Evolutionary conservation across 495 filamentous ascomycete species (phyloP).

Genomic region (Staphylotrichum tortipilum): DNA sequence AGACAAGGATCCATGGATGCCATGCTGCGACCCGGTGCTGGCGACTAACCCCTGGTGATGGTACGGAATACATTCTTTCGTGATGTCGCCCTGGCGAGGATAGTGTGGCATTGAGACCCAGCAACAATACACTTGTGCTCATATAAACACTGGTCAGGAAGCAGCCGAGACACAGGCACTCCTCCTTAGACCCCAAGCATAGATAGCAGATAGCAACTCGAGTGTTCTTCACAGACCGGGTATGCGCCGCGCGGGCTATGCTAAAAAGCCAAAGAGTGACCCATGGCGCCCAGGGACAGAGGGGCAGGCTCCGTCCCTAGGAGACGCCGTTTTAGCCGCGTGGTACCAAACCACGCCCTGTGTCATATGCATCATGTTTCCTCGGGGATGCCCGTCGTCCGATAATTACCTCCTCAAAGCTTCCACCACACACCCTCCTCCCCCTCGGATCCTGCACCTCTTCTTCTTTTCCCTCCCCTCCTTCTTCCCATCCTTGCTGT

Average conservation of each 20-base stretch:
- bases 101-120: too few relatives aligned
- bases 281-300: constrained; percentile 22
- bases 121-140: too few relatives aligned
- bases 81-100: too few relatives aligned
- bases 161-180: too few relatives aligned
- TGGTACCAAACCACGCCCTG: constrained; percentile 14
- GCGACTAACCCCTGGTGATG: too few relatives aligned
- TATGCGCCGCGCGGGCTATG: constrained; percentile 17
- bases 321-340: constrained; percentile 5
- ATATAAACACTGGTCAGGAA: too few relatives aligned
- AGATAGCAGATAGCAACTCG: not conserved
- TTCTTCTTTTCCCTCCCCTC: too few relatives aligned
- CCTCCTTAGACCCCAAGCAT: too few relatives aligned
- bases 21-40: too few relatives aligned
- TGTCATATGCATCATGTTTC: constrained; percentile 12
- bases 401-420: constrained; percentile 7
- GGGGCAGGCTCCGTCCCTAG: constrained; percentile 12
- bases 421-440: not conserved
- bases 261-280: constrained; percentile 18
- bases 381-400: not conserved
- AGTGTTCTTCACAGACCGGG: constrained; percentile 13
- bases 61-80: too few relatives aligned
- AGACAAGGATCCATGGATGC: too few relatives aligned
- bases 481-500: not conserved
- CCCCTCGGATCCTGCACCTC: not conserved